Evolutionary conservation across 768 basidiomycete species (phyloP).

Genomic region (Omphalotus guepiniiformis): DNA sequence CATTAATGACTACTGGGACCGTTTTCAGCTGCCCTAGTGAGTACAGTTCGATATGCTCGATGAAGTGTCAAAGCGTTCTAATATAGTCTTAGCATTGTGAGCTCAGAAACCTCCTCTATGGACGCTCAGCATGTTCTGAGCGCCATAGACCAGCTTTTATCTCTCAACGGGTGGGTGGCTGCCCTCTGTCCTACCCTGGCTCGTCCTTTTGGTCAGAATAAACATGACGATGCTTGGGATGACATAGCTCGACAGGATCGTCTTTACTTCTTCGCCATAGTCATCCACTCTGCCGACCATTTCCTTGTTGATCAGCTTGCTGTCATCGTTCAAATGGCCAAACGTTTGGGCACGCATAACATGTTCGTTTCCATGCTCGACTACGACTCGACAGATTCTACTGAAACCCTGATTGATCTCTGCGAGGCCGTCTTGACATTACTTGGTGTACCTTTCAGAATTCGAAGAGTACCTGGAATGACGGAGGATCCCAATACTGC

Average conservation of each 20-base stretch:
- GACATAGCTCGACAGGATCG: slow-evolving; percentile 81
- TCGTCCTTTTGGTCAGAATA: slow-evolving; percentile 94
- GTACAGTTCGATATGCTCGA: slow-evolving; percentile 24
- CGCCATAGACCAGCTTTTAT: slow-evolving; percentile 91
- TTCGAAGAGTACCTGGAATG: slow-evolving; percentile 90
- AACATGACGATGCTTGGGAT: slow-evolving; percentile 80
- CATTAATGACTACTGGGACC: slow-evolving; percentile 83
- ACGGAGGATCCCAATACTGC: slow-evolving; percentile 81
- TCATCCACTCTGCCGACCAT: slow-evolving; percentile 97
- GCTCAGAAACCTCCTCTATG: slow-evolving; percentile 79
- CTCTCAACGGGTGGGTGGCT: slow-evolving; percentile 97
- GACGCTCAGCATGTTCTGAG: slow-evolving; percentile 88
- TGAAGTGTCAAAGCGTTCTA: background rate
- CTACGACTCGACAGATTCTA: slow-evolving; percentile 93
- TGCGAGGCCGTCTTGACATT: slow-evolving; percentile 94
- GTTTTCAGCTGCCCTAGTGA: slow-evolving; percentile 89
- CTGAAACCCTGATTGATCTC: slow-evolving; percentile 89
- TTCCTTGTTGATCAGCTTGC: slow-evolving; percentile 98
- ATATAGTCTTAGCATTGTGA: slow-evolving; percentile 55
- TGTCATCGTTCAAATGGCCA: slow-evolving; percentile 93
- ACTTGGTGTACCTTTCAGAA: slow-evolving; percentile 89
- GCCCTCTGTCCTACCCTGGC: slow-evolving; percentile 89
- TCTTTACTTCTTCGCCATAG: slow-evolving; percentile 91
- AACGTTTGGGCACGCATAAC: slow-evolving; percentile 82
- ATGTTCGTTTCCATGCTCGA: slow-evolving; percentile 98